phyloP scores from a whole-genome alignment of 768 basidiomycete genomes.

The Boletellus ananas region DNA sequence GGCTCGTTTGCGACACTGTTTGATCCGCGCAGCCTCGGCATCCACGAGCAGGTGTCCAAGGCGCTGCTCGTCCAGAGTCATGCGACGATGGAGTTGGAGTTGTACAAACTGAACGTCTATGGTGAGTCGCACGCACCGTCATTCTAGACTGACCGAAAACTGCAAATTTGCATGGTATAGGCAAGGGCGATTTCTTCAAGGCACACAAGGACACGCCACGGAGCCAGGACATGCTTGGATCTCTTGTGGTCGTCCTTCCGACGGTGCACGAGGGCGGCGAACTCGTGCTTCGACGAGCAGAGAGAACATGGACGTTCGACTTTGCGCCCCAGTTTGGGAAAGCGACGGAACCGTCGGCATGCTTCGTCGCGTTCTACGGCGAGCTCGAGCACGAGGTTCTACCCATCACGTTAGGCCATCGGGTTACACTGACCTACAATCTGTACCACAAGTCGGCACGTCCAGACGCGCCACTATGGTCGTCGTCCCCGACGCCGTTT shows the following conservation, averaged over 20 bases:
- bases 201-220: constrained; percentile 48
- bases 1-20: constrained; percentile 35
- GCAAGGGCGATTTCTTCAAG: constrained; percentile 44
- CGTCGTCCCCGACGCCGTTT: not conserved
- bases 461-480: not conserved
- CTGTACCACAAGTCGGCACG: constrained; percentile 10
- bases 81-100: constrained; percentile 19
- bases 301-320: constrained; percentile 37
- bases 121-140: constrained; percentile 21
- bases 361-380: constrained; percentile 39
- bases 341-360: constrained; percentile 13
- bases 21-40: constrained; percentile 27
- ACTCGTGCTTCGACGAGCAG: constrained; percentile 35
- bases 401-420: constrained; percentile 37
- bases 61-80: constrained; percentile 26
- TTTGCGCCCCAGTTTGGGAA: constrained; percentile 21
- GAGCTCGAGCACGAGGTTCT: constrained; percentile 45
- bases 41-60: constrained; percentile 17
- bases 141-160: not conserved
- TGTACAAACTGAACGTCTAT: constrained; percentile 48
- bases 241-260: constrained; percentile 47
- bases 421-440: constrained; percentile 44
- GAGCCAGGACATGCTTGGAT: constrained; percentile 44
- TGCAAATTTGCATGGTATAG: not conserved
- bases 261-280: constrained; percentile 43